These are phyloP conservation scores for Lasiosphaeria miniovina DNA, from an alignment of 495 filamentous ascomycete genomes.

Conservation along the genomic window DNA sequence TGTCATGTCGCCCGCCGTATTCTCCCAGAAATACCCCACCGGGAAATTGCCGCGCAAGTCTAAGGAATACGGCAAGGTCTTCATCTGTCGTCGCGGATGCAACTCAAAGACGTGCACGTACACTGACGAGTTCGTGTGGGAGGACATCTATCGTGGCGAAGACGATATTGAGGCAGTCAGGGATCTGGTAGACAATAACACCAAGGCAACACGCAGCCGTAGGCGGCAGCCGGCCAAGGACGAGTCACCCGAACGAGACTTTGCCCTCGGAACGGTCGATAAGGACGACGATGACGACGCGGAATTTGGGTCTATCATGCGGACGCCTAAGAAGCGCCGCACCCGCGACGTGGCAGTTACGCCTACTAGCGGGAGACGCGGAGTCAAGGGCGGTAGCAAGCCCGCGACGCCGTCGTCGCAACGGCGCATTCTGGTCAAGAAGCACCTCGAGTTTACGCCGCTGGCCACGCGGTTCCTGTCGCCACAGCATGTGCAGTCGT, in stretches of 20 bases:
- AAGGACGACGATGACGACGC: constrained; percentile 37
- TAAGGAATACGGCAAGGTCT: constrained; percentile 79
- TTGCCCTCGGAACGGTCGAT: constrained; percentile 37
- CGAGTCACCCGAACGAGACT: constrained; percentile 43
- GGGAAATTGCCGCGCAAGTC: constrained; percentile 73
- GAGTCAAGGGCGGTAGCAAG: constrained; percentile 41
- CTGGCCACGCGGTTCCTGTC: constrained; percentile 83
- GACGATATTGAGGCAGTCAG: constrained; percentile 62
- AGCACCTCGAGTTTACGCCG: constrained; percentile 91
- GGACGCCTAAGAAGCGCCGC: constrained; percentile 40
- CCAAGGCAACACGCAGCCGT: constrained; percentile 66
- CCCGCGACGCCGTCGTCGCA: constrained; percentile 67
- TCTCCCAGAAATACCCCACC: constrained; percentile 64
- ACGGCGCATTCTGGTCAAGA: constrained; percentile 73
- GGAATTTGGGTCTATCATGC: constrained; percentile 42
- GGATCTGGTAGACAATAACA: constrained; percentile 63
- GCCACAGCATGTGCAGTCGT: constrained; percentile 70
- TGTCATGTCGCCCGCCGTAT: constrained; percentile 69
- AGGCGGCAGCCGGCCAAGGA: constrained; percentile 22
- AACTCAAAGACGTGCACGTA: constrained; percentile 85
- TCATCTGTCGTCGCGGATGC: constrained; percentile 85
- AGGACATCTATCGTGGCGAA: constrained; percentile 68
- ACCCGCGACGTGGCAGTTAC: constrained; percentile 25
- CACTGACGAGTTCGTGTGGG: constrained; percentile 91
- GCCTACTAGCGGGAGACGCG: constrained; percentile 32